These are phyloP conservation scores for Neurospora crassa DNA, from an alignment of 2,329 filamentous ascomycete species.

Conservation along the genomic window DNA sequence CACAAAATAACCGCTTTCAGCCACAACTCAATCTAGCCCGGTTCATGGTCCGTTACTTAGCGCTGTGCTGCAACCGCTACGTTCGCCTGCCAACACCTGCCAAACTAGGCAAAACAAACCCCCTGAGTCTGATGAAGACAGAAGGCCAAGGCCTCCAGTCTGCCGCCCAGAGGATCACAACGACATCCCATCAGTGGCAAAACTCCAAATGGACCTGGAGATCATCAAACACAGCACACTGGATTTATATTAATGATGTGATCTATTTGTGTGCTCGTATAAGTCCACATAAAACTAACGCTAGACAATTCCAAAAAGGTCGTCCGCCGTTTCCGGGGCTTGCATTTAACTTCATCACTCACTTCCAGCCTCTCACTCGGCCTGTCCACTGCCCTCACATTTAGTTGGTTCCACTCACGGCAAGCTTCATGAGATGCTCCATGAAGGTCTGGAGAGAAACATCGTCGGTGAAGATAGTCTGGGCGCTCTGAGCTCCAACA, in stretches of 20 bases:
- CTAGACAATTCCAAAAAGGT: slow-evolving; percentile 13
- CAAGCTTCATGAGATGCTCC: slow-evolving; percentile 97
- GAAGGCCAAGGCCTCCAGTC: not conserved
- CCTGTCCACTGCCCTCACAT: slow-evolving; percentile 3
- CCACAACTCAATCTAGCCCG: not conserved
- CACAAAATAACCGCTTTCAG: not conserved
- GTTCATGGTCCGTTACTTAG: not conserved
- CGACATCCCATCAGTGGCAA: not conserved
- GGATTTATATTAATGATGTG: not conserved
- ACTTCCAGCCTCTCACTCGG: not conserved
- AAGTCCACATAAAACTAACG: slow-evolving; percentile 16
- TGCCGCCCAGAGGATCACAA: slow-evolving; percentile 6
- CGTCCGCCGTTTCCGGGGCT: slow-evolving; percentile 1
- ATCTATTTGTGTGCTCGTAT: slow-evolving; percentile 11
- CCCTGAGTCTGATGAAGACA: slow-evolving; percentile 1
- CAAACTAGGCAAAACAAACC: slow-evolving; percentile 1
- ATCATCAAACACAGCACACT: not conserved
- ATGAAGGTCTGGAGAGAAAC: slow-evolving; percentile 98
- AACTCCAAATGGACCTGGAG: not conserved
- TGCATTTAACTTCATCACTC: not conserved
- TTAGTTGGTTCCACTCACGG: slow-evolving; percentile 54
- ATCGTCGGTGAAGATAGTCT: slow-evolving; percentile 98
- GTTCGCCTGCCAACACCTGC: not conserved
- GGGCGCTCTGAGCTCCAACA: slow-evolving; percentile 72
- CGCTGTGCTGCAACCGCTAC: not conserved